A percentile compares a stretch with the other conserved stretches of the same genome.
These are phyloP conservation scores for Cladosporium sp. DNA, from an alignment of 2,329 filamentous ascomycete genomes.

Conservation along the genomic window DNA sequence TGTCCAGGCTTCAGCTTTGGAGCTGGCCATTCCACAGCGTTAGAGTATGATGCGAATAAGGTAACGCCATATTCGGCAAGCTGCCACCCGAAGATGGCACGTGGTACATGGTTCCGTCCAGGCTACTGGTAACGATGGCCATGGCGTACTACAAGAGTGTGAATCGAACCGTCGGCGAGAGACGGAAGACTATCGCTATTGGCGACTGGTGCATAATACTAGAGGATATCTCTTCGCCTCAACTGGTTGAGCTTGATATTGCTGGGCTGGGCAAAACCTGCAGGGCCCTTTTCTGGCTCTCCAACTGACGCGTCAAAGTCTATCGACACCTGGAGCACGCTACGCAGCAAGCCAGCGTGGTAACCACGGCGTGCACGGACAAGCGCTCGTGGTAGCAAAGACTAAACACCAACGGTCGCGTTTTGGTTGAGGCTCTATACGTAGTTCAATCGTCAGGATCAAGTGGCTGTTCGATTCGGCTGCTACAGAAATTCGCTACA, in stretches of 20 bases:
- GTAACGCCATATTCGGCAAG: neutral
- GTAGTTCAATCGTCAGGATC: neutral
- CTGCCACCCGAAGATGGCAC: neutral
- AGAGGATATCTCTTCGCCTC: neutral
- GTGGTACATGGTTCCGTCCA: neutral
- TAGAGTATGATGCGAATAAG: neutral
- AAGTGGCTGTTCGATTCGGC: neutral
- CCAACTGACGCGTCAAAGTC: conserved; percentile 1
- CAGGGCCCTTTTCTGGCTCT: neutral
- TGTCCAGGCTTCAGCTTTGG: neutral
- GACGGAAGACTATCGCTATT: too few species aligned
- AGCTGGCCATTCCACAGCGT: neutral
- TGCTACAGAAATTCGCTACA: neutral
- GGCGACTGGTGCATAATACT: neutral
- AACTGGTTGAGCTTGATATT: neutral
- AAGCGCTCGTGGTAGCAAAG: neutral
- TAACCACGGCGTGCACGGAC: neutral
- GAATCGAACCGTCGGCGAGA: neutral
- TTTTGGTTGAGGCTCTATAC: neutral
- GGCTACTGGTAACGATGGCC: neutral
- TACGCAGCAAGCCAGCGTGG: neutral
- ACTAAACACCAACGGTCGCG: neutral
- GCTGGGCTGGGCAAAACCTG: neutral
- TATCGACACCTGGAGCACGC: neutral
- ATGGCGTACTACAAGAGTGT: neutral